Percentiles rank a stretch among this genome's conserved stretches.
phyloP scores from a whole-genome alignment of 2,329 filamentous ascomycete genomes.

The Fusarium clavum region DNA sequence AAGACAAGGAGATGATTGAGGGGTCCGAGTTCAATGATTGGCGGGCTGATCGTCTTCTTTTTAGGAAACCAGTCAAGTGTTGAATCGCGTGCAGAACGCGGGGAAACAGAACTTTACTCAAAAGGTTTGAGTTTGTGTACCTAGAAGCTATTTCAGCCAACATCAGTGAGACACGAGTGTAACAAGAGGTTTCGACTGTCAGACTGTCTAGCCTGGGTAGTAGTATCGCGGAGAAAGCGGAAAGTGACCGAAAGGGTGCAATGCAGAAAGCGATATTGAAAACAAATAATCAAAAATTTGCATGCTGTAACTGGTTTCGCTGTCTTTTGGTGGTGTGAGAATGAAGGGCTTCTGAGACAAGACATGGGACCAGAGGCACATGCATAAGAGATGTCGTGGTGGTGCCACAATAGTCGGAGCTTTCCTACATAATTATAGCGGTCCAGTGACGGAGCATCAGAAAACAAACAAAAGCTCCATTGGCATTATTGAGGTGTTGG shows the following conservation, averaged over 20 bases:
- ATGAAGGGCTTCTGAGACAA: slow-evolving; percentile 6
- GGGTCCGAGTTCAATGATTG: slow-evolving; percentile 11
- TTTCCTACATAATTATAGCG: not conserved
- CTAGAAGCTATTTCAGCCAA: not conserved
- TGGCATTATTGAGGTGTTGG: not conserved
- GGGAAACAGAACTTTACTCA: slow-evolving; percentile 12
- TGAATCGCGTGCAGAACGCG: slow-evolving; percentile 11
- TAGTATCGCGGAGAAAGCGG: slow-evolving; percentile 24
- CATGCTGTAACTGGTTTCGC: slow-evolving; percentile 3
- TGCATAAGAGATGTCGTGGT: slow-evolving; percentile 15
- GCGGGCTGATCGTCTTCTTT: slow-evolving; percentile 2
- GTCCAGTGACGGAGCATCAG: not conserved
- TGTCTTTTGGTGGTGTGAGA: slow-evolving; percentile 13
- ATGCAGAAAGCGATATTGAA: not conserved
- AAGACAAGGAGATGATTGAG: not conserved
- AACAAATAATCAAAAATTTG: not conserved
- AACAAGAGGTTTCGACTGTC: not conserved
- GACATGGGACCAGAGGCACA: slow-evolving; percentile 13
- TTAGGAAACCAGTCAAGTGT: slow-evolving; percentile 1
- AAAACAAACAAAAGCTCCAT: not conserved
- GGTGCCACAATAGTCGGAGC: slow-evolving; percentile 31
- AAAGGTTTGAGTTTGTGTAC: not conserved
- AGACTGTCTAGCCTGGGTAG: not conserved
- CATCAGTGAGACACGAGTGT: not conserved
- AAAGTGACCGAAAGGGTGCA: slow-evolving; percentile 28